phyloP scores from a whole-genome alignment of 2,329 filamentous ascomycete genomes.

The Colletotrichum tamarilloi region DNA sequence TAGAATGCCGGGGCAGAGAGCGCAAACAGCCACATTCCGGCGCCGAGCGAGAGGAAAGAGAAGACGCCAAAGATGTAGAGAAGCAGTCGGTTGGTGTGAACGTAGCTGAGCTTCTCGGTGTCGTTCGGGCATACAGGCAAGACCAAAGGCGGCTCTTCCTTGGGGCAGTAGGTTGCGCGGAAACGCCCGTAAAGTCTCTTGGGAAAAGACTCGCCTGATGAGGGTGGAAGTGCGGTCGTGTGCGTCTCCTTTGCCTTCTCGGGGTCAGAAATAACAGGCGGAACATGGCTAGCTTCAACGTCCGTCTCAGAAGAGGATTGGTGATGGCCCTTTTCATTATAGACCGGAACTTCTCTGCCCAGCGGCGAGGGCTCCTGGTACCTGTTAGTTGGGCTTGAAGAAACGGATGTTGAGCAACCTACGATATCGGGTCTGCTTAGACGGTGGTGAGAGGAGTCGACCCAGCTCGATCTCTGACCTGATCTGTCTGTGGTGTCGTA shows the following conservation, averaged over 20 bases:
- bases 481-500: constrained; percentile 3
- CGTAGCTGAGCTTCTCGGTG: constrained; percentile 51
- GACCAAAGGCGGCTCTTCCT: constrained; percentile 46
- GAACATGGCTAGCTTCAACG: constrained; percentile 23
- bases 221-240: constrained; percentile 18
- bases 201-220: constrained; percentile 30
- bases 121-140: constrained; percentile 51
- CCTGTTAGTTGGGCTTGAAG: neutral
- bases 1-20: constrained; percentile 48
- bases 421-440: constrained; percentile 36
- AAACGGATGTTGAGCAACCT: neutral
- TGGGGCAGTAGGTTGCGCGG: constrained; percentile 47
- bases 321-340: constrained; percentile 28
- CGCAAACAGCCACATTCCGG: constrained; percentile 55
- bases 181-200: constrained; percentile 41
- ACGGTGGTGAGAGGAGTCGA: constrained; percentile 21
- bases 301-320: constrained; percentile 28
- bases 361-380: constrained; percentile 33
- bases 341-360: constrained; percentile 24
- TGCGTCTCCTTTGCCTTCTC: constrained; percentile 33
- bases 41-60: constrained; percentile 52
- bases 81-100: constrained; percentile 51
- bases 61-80: constrained; percentile 53
- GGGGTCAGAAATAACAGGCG: constrained; percentile 22
- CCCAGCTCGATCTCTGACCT: constrained; percentile 27